phyloP scores from a whole-genome alignment of 768 basidiomycete species.

The Naganishia vaughanmartiniae region DNA sequence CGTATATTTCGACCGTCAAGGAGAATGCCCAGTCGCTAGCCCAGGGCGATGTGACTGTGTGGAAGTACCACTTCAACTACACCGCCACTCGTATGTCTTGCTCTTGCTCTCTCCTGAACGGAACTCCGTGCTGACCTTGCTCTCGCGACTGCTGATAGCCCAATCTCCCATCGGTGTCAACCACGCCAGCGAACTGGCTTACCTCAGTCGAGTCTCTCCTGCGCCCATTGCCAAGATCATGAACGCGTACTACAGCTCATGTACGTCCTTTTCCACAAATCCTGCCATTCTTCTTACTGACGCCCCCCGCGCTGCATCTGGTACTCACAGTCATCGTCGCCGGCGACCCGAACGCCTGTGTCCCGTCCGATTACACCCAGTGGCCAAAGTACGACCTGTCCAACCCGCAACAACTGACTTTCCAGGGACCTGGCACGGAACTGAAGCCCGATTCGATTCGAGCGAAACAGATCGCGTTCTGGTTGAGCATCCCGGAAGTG shows the following conservation, averaged over 20 bases:
- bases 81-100: neutral
- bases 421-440: neutral
- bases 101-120: neutral
- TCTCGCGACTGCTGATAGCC: neutral
- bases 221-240: slow-evolving; percentile 21
- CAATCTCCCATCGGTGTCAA: slow-evolving; percentile 11
- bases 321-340: slow-evolving; percentile 21
- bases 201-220: slow-evolving; percentile 1
- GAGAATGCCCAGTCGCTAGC: slow-evolving; percentile 11
- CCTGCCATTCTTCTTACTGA: neutral
- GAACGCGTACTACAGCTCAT: slow-evolving; percentile 24
- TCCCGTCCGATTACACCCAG: neutral
- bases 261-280: neutral
- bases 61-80: slow-evolving; percentile 27
- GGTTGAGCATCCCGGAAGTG: slow-evolving; percentile 21
- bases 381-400: slow-evolving; percentile 16
- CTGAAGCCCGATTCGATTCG: slow-evolving; percentile 14
- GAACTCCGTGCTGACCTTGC: neutral
- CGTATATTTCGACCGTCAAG: slow-evolving; percentile 21
- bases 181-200: slow-evolving; percentile 15
- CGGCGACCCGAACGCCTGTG: slow-evolving; percentile 16
- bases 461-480: slow-evolving; percentile 19
- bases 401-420: slow-evolving; percentile 15
- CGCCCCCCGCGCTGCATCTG: neutral
- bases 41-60: slow-evolving; percentile 7